These are phyloP conservation scores for Elaphomyces granulatus DNA, from an alignment of 495 filamentous ascomycete species.

Conservation along the genomic window DNA sequence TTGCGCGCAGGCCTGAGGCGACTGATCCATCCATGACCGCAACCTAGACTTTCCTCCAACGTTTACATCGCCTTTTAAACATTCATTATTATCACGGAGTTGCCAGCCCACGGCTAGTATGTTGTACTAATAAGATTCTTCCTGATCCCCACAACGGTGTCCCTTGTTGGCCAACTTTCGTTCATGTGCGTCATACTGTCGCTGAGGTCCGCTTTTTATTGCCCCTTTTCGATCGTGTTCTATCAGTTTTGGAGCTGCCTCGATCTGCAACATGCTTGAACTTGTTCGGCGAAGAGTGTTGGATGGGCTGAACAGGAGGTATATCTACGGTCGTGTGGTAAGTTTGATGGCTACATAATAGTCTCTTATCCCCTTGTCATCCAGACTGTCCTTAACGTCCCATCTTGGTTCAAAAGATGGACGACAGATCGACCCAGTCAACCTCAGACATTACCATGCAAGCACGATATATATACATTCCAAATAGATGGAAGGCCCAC, in stretches of 20 bases:
- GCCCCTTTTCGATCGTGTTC: constrained; percentile 8
- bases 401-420: not conserved
- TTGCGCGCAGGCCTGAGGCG: no score
- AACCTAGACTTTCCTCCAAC: no score
- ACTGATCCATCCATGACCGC: no score
- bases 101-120: no score
- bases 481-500: no score
- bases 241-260: constrained; percentile 5
- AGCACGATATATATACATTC: not conserved
- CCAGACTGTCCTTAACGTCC: constrained; percentile 1
- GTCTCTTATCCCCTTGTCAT: constrained; percentile 1
- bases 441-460: no score
- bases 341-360: constrained; percentile 19
- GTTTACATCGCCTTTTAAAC: no score
- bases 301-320: constrained; percentile 58
- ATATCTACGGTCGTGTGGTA: constrained; percentile 70
- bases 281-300: constrained; percentile 43
- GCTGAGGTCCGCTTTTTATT: constrained; percentile 6
- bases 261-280: constrained; percentile 27
- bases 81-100: no score
- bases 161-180: not conserved
- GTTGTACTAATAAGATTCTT: no score
- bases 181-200: constrained; percentile 32
- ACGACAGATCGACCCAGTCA: not conserved
- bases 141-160: no score